Evolutionary conservation across 352 stramenopile species (phyloP).

Genomic region (Paralagenidium karlingii): DNA sequence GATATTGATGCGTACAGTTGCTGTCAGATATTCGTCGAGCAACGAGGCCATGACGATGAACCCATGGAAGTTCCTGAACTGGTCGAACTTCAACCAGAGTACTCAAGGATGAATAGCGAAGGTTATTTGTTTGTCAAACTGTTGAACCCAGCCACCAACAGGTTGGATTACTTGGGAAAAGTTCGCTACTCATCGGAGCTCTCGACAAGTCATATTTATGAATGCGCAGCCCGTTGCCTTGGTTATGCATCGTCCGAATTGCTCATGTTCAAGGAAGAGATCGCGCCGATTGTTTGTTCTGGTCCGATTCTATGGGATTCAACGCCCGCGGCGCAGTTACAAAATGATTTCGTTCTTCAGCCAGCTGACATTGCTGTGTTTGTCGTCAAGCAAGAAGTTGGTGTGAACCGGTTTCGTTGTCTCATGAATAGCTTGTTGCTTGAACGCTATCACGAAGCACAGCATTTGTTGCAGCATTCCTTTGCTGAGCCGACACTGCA

Average conservation of each 20-base stretch:
- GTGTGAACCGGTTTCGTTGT: conserved; percentile 11
- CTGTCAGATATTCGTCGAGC: conserved; percentile 64
- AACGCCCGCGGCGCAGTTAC: conserved; percentile 4
- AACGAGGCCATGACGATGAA: conserved; percentile 13
- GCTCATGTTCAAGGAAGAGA: conserved; percentile 63
- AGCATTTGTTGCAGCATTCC: conserved; percentile 13
- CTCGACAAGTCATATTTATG: conserved; percentile 23
- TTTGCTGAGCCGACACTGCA: conserved; percentile 27
- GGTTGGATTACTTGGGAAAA: conserved; percentile 30
- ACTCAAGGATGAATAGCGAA: too few relatives aligned
- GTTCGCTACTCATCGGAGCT: conserved; percentile 18
- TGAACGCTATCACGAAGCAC: conserved; percentile 22
- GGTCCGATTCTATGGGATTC: conserved; percentile 21
- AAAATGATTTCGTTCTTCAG: conserved; percentile 12
- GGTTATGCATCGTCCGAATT: conserved; percentile 29
- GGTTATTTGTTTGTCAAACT: conserved; percentile 60
- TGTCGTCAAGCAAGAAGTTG: conserved; percentile 6
- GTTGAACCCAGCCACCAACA: conserved; percentile 20
- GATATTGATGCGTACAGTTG: conserved; percentile 80
- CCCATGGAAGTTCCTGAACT: conserved; percentile 3
- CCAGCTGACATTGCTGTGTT: conserved; percentile 59
- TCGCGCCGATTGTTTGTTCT: conserved; percentile 42
- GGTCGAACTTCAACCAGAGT: too few relatives aligned
- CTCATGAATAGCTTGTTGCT: conserved; percentile 20
- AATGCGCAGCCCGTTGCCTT: conserved; percentile 23